Base-by-base conservation (phyloP, 352 stramenopile species). In the Phytophthora megakarya region DNA sequence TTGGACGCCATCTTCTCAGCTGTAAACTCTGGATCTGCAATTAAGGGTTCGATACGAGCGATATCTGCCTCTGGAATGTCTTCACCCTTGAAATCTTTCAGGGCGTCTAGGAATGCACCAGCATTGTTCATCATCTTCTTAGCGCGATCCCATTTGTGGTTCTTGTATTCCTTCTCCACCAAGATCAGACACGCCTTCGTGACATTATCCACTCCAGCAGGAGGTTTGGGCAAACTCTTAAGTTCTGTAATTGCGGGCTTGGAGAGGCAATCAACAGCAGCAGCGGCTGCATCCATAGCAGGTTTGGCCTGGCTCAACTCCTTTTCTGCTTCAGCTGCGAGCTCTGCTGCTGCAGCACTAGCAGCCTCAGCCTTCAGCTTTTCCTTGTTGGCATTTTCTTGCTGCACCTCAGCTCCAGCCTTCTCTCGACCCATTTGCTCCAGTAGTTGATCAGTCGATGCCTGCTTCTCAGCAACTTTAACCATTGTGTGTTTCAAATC, bases 91-190 rank as follows among this genome's bases (percentile, higher is more conserved):
- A 98, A 99, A 6, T 86, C 90, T 57, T 97, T 93, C 15, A 99
- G 75, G 19, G 89, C 80, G 35, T 95, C 90, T 38, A 98, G 87
- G 68, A 99, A 99, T 43, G 90, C 83, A 32, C 97, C 96, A 3
- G 98, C 90, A 66, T 99, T 99, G 65, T 95, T 93, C 97, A 99
- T 99, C 97, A 99, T 99, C 72, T 98, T 98, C 80, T 99, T 99
- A 33, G 97, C 97, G 18, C 92, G 88, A 54, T 99, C 96, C 97
- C 97, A 99, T 54, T 98, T 98, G 70, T 99, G 97, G 59, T 98
- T 97, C 64, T 98, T 99, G 80, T 98, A 98, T 72, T 99, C 94
- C 51, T 98, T 97, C 73, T 99, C 95, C 30, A 99, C 94, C 32
- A 99, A 71, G 61, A 99, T 99, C 15, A 99, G 76, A 43, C 95